These are phyloP conservation scores for Ganoderma sinense DNA, from an alignment of 1,284 basidiomycete genomes.

Conservation along the genomic window DNA sequence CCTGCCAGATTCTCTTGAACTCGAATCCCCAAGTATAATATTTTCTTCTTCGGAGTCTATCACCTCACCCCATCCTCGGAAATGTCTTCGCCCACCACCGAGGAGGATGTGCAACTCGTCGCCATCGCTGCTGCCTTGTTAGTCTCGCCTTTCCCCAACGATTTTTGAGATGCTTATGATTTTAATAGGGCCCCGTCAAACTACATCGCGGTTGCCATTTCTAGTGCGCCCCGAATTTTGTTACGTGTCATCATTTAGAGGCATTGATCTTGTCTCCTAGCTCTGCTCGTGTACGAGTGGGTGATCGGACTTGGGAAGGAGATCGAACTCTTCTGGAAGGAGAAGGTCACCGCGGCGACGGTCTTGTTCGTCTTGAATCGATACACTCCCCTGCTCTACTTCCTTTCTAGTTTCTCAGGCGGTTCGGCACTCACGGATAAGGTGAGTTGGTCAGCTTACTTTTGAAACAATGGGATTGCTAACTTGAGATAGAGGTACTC, in stretches of 20 bases:
- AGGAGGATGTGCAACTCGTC: not conserved
- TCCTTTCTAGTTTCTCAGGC: conserved; percentile 5
- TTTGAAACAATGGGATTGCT: not conserved
- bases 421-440: not conserved
- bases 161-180: no score
- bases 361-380: conserved; percentile 19
- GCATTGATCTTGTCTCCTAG: not conserved
- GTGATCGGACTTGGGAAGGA: conserved; percentile 17
- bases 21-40: not conserved
- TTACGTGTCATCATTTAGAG: no score
- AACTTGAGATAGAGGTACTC: conserved; percentile 1
- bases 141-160: not conserved
- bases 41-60: not conserved
- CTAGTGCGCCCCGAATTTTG: not conserved
- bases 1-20: not conserved
- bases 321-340: conserved; percentile 21
- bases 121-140: not conserved
- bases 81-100: not conserved
- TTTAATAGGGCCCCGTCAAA: not conserved
- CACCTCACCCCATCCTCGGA: not conserved
- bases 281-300: conserved; percentile 21
- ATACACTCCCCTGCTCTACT: conserved; percentile 11
- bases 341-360: conserved; percentile 8
- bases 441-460: not conserved
- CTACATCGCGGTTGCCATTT: not conserved